Base-by-base conservation (phyloP, 2,329 filamentous ascomycete genomes). In the Helminthosporium solani region DNA sequence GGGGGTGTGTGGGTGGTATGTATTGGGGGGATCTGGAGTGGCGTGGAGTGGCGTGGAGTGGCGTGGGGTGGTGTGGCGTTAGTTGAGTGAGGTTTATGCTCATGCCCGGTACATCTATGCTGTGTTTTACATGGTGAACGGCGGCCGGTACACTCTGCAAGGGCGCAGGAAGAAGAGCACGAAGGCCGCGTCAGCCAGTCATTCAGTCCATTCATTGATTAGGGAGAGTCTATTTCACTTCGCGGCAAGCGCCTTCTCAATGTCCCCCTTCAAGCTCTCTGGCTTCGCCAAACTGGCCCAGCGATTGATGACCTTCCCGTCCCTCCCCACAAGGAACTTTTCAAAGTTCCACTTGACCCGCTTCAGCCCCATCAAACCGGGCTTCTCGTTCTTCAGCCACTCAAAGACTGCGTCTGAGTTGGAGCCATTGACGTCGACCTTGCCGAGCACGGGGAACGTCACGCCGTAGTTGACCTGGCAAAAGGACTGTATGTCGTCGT, bases 311-410 rank as follows among this genome's bases (percentile, higher is more conserved):
- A 97, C 90, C 74, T 86, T 81, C 20, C 94, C 94, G 71, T 97
- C 90, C 52, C 83, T 81, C 50, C 86, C 87, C 56, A 99, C 78
- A 54, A 99, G 76, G 75, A 96, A 99, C 82, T 99, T 99, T 74
- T 99, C 94, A 77, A 97, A 99, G 76, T 99, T 99, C 94, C 94
- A 99, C 86, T 97, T 96, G 63, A 99, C 79, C 52, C 85, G 75
- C 85, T 95, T 92, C 66, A 97, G 70, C 16, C 94, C 94, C 75
- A 97, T 75, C 45, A 96, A 65, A 18, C 94, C 91, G 1, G 92
- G 81, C 78, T 90, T 86, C 71, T 80, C 74, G 47, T 71, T 72
- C 77, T 86, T 86, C 72, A 86, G 68, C 80, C 80, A 99, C 68
- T 87, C 80, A 71, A 80, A 97, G 30, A 96, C 73, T 1, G 91